Percentiles rank a stretch among this genome's conserved stretches.
Evolutionary conservation across 129 eudicot species (phyloP).

Genomic region (Smallanthus sonchifolius): DNA sequence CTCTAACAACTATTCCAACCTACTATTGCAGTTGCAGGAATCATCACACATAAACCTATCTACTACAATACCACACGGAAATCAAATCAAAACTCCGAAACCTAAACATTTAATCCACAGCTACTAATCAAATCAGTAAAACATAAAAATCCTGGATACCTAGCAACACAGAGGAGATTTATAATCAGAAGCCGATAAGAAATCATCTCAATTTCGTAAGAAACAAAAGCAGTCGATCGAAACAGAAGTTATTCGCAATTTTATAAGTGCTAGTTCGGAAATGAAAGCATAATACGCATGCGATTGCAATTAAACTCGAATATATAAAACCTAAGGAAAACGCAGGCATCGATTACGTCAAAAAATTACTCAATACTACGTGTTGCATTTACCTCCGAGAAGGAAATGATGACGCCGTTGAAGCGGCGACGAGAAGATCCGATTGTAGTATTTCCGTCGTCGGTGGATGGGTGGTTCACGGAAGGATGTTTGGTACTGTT

Average conservation of each 20-base stretch:
- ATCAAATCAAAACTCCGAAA: background rate
- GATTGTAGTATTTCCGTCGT: background rate
- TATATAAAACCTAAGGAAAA: background rate
- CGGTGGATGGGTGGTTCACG: background rate
- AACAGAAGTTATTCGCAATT: background rate
- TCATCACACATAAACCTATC: background rate
- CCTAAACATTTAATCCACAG: background rate
- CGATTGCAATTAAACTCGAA: background rate
- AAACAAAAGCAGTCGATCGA: background rate
- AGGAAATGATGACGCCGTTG: background rate
- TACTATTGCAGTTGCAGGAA: constrained; percentile 1
- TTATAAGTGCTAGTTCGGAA: background rate
- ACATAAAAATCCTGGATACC: background rate
- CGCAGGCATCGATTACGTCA: background rate
- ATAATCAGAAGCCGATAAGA: background rate
- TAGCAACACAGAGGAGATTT: background rate
- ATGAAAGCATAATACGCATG: background rate
- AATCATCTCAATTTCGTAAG: background rate
- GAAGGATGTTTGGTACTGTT: background rate
- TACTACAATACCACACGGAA: background rate
- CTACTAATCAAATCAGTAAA: background rate
- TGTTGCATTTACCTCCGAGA: background rate
- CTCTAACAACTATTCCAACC: background rate
- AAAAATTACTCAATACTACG: background rate
- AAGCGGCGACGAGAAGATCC: background rate